Base-by-base conservation (phyloP, 2,329 filamentous ascomycete genomes). In the Cyanodermella asteris region DNA sequence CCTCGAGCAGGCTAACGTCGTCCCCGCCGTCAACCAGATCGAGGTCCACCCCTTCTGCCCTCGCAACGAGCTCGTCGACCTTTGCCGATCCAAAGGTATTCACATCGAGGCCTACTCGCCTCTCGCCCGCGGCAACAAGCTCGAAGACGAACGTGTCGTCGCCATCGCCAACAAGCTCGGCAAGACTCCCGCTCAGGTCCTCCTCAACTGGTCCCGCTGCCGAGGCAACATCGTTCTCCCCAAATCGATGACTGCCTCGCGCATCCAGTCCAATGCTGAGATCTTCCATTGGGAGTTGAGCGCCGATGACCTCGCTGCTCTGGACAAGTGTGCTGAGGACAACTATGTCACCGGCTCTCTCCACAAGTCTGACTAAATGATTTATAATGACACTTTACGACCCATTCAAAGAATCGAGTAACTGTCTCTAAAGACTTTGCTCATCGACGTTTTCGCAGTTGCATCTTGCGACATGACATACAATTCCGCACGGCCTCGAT, bases 191-290 rank as follows among this genome's bases (percentile, higher is more conserved):
- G 71, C 81, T 55, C 74, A 90, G 59, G 64, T 80, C 26, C 52
- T 90, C 39, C 53, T 90, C 33, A 56, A 70, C 39, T 91, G 77
- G 77, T 76, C 76, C 35, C 52, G 87, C 26, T 66, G 76, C 47
- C 70, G 78, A 44, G 77, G 73, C 31, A 78, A 72, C 57, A 73
- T 67, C 35, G 77, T 91, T 25, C 78, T 91, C 39, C 78, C 78
- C 40, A 91, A 90, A 61, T 73, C 64, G 25, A 73, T 82, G 29
- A 81, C 65, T 36, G 62, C 68, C 36, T 56, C 56, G 26, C 64
- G 78, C 20, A 80, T 91, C 41, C 58, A 74, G 49, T 63, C 54
- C 32, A 90, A 90, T 59, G 25, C 20, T 4, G 16, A 22, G 10
- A 27, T 30, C 8, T 27, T 26, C 20, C 24, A 30, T 18, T 77